These are phyloP conservation scores for Collybiopsis luxurians DNA, from an alignment of 768 basidiomycete genomes.

Conservation along the genomic window DNA sequence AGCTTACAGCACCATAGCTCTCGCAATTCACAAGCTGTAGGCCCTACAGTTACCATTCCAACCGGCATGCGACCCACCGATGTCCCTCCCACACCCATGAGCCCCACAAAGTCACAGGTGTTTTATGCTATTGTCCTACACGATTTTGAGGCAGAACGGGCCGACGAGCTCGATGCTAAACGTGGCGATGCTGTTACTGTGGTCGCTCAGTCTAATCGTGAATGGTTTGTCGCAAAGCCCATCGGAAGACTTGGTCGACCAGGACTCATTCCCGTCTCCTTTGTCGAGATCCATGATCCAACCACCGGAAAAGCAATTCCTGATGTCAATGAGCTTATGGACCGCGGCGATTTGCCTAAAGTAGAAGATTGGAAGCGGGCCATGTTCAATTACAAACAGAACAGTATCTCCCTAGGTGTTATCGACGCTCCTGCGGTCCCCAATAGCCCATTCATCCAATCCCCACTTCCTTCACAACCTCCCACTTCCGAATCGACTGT, in stretches of 20 bases:
- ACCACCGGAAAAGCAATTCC: conserved; percentile 75
- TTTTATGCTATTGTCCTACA: conserved; percentile 96
- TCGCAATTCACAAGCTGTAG: conserved; percentile 41
- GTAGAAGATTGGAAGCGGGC: conserved; percentile 99
- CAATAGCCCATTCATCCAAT: conserved; percentile 37
- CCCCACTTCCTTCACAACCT: conserved; percentile 15
- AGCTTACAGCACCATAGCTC: conserved; percentile 24
- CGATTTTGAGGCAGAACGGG: conserved; percentile 92
- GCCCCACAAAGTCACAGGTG: conserved; percentile 52
- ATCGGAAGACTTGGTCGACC: conserved; percentile 94
- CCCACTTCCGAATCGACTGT: conserved; percentile 17
- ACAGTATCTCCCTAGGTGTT: conserved; percentile 91
- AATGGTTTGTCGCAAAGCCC: conserved; percentile 99
- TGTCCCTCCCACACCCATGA: conserved; percentile 23
- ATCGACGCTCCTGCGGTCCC: conserved; percentile 62
- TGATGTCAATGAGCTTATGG: conserved; percentile 77
- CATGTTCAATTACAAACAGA: conserved; percentile 93
- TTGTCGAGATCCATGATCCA: conserved; percentile 96
- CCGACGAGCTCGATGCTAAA: conserved; percentile 95
- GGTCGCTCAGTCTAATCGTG: conserved; percentile 98
- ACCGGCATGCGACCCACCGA: conserved; percentile 17
- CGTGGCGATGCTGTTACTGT: conserved; percentile 93
- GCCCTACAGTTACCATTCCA: conserved; percentile 15
- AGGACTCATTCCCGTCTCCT: conserved; percentile 94
- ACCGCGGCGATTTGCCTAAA: conserved; percentile 83